Conservation (phyloP, 179 eudicot species). For the Beta macrorhiza region DNA sequence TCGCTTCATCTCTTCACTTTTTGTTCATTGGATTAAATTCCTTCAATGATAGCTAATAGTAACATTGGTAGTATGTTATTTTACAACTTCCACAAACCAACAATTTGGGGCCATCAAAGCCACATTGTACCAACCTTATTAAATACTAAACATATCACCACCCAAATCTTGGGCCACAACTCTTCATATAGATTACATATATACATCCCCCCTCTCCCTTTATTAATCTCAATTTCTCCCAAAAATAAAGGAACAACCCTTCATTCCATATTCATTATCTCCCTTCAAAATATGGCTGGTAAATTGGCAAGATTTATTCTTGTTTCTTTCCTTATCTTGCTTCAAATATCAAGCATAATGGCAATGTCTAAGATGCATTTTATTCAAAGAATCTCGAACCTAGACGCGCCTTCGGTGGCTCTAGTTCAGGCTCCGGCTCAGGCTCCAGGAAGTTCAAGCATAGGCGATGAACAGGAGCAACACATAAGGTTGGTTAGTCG, state of each 20-base stretch:
- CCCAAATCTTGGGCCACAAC: conserved; percentile 23
- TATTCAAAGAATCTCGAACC: background rate
- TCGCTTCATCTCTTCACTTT: background rate
- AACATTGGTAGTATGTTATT: conserved; percentile 7
- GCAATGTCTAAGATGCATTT: conserved; percentile 8
- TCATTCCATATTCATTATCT: background rate
- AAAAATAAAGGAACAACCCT: background rate
- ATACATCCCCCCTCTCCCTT: background rate
- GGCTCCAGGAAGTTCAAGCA: background rate
- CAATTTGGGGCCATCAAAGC: background rate
- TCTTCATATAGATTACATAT: conserved; percentile 11
- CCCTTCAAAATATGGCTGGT: background rate
- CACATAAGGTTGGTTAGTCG: conserved; percentile 14
- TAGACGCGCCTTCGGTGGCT: background rate
- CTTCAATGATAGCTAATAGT: background rate
- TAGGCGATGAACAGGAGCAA: background rate
- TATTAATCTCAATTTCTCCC: background rate
- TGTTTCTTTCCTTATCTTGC: conserved; percentile 13
- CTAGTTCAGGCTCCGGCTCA: background rate
- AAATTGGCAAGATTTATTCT: conserved; percentile 17
- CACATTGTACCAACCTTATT: conserved; percentile 12
- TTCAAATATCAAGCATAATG: conserved; percentile 14
- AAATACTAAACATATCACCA: conserved; percentile 7
- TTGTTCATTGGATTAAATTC: background rate
- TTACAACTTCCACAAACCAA: conserved; percentile 6